Evolutionary conservation across 257 asterid species (phyloP), one percentile per base, ranked within the genome.

Genomic region (Lantana camara): DNA sequence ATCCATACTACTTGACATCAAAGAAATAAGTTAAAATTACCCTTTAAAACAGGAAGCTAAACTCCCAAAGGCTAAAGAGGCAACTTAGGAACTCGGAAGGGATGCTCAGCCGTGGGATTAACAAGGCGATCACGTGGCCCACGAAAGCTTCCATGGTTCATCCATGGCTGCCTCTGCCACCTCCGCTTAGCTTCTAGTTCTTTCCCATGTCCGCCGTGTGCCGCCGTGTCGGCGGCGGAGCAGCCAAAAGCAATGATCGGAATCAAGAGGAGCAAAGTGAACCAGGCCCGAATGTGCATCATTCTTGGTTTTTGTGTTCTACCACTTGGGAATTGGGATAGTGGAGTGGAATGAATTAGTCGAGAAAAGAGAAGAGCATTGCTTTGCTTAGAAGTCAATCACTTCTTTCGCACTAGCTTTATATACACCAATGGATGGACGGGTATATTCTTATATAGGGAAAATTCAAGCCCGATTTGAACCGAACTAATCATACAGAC

Each of bases 141-240:
- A 0, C 89, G 82, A 15, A 72, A 73, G 82, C 90, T 79, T 49
- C 95, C 95, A 16, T 86, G 95, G 60, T 83, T 83, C 80, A 82
- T 76, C 77, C 83, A 59, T 9, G 80, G 63, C 74, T 73, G 40
- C 71, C 73, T 71, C 57, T 61, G 73, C 86, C 79, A 70, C 74
- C 76, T 67, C 68, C 75, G 47, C 49, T 9, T 27, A 10, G 44
- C 68, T 10, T 65, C 56, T 7, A n/a, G n/a, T n/a, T 5, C 7
- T 15, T 47, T 68, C 47, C 60, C 68, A 17, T 53, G 66, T 11
- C 22, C 70, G 35, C 56, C 34, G n/a, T 27, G 54, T 20, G 35
- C 51, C 20, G 20, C 62, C 34, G 50, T 22, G 30, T 63, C 60
- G 13, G 68, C 54, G 12, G 70, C 51, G 34, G 68, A 30, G 60